Conservation (phyloP, 495 filamentous ascomycete genomes). For the Glonium stellatum region DNA sequence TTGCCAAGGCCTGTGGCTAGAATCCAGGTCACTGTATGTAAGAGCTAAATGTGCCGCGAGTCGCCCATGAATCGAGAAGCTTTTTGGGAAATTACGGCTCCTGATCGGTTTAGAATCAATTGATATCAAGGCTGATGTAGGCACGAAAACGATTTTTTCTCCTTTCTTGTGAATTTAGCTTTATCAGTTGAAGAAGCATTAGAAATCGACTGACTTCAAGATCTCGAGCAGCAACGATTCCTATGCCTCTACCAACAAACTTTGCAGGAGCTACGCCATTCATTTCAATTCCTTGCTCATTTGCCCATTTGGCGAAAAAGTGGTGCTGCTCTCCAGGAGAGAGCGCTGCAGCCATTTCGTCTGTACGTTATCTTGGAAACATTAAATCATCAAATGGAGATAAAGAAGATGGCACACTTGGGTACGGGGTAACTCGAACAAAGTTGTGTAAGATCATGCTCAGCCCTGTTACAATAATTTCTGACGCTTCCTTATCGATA, state of each 20-base stretch:
- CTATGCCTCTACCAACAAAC: conserved; percentile 23
- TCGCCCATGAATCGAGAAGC: conserved; percentile 16
- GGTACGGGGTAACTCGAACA: too few species aligned
- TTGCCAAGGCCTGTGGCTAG: conserved; percentile 13
- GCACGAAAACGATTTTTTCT: conserved; percentile 19
- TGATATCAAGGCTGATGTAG: conserved; percentile 16
- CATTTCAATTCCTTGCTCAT: conserved; percentile 19
- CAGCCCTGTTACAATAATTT: too few species aligned
- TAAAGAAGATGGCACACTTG: too few species aligned
- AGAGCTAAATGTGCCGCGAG: conserved; percentile 19
- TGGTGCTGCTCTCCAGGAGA: conserved; percentile 20
- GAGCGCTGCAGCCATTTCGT: conserved; percentile 14
- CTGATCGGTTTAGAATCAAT: conserved; percentile 7
- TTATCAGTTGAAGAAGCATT: background rate
- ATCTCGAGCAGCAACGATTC: conserved; percentile 22
- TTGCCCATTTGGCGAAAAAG: conserved; percentile 19
- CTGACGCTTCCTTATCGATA: conserved; percentile 11
- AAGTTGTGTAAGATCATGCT: too few species aligned
- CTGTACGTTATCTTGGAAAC: too few species aligned
- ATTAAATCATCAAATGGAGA: too few species aligned
- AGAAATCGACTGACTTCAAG: conserved; percentile 19
- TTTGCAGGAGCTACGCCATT: conserved; percentile 22
- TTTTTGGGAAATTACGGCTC: conserved; percentile 10
- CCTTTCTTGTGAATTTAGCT: conserved; percentile 26
- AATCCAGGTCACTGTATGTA: conserved; percentile 1